A percentile compares a stretch with the other conserved stretches of the same genome.
phyloP scores from a whole-genome alignment of 306 rosid genomes.

The Notholithocarpus densiflorus region DNA sequence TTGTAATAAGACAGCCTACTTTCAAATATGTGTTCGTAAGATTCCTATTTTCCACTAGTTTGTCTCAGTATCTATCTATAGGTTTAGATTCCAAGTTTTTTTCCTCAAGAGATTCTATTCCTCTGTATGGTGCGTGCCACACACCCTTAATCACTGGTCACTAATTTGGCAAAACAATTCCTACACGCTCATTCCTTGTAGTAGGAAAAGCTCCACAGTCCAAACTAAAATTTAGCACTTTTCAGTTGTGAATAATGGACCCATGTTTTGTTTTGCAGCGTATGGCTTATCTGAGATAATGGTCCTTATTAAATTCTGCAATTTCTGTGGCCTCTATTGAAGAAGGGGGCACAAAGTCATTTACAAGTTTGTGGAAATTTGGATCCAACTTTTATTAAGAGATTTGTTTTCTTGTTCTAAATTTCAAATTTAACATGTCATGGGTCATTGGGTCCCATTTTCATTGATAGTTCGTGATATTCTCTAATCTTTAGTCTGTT shows the following conservation, averaged over 20 bases:
- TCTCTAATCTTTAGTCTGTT: background rate
- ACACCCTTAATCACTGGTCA: too few relatives aligned
- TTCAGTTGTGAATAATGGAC: background rate
- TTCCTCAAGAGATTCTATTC: too few relatives aligned
- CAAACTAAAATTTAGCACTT: background rate
- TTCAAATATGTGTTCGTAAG: too few relatives aligned
- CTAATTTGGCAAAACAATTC: too few relatives aligned
- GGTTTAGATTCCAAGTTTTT: too few relatives aligned
- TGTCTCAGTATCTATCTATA: too few relatives aligned
- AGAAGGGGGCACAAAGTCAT: background rate
- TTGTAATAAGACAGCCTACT: too few relatives aligned
- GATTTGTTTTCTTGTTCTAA: background rate
- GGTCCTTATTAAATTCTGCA: background rate
- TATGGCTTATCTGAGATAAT: background rate
- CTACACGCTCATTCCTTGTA: background rate
- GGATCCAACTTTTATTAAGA: background rate
- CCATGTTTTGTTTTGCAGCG: background rate
- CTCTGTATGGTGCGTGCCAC: too few relatives aligned
- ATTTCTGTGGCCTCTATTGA: constrained; percentile 15
- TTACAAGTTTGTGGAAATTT: background rate
- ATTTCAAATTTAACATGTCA: background rate
- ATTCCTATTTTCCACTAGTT: too few relatives aligned
- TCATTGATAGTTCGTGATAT: background rate
- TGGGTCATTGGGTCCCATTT: background rate
- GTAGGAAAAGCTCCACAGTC: too few relatives aligned